These are phyloP conservation scores for Leccinum variicolor DNA, from an alignment of 768 basidiomycete genomes.

Conservation along the genomic window DNA sequence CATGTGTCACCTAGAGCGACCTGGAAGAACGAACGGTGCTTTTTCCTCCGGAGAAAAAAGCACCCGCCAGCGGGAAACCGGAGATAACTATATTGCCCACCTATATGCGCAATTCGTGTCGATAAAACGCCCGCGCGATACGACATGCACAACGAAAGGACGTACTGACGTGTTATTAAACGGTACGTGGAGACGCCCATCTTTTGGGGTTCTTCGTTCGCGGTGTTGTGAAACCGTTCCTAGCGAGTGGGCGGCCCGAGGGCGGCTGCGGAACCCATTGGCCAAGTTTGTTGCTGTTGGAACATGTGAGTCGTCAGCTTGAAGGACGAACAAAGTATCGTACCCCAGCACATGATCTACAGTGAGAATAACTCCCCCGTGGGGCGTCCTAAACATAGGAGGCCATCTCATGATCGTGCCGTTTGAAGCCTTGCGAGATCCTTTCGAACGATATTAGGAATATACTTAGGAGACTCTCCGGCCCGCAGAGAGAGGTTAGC, in stretches of 20 bases:
- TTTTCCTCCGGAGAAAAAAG: background rate
- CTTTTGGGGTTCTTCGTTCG: background rate
- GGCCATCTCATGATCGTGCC: background rate
- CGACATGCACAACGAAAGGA: background rate
- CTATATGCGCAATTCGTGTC: background rate
- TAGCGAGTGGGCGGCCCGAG: background rate
- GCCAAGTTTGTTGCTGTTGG: background rate
- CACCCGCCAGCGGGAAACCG: background rate
- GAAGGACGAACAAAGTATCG: background rate
- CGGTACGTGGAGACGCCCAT: background rate
- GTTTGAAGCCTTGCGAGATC: background rate
- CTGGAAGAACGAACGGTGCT: background rate
- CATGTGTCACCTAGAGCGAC: conserved; percentile 1
- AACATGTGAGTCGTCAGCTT: conserved; percentile 1
- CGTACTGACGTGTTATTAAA: background rate
- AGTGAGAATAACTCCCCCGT: background rate
- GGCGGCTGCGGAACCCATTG: background rate
- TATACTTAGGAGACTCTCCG: background rate
- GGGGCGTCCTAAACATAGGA: conserved; percentile 8
- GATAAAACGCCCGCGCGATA: background rate
- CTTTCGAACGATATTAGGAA: background rate
- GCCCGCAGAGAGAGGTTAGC: background rate
- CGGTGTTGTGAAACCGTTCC: background rate
- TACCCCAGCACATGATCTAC: background rate
- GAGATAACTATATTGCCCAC: background rate